A percentile compares a stretch with the other conserved stretches of the same genome.
phyloP scores from a whole-genome alignment of 2,329 filamentous ascomycete species.

The Sphaerostilbella broomeana region DNA sequence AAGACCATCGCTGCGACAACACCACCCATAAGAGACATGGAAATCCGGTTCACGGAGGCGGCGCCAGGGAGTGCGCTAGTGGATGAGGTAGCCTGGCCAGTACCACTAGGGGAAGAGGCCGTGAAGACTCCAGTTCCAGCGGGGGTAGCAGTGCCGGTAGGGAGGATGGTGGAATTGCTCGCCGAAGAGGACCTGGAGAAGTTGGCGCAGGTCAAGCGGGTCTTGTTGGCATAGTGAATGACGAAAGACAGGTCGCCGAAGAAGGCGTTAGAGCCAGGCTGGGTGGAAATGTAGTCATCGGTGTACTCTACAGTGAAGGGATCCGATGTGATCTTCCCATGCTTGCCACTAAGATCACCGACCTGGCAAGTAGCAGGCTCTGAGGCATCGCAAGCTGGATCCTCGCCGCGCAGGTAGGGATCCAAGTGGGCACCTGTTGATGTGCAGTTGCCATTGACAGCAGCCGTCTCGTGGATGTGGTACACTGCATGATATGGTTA shows the following conservation, averaged over 20 bases:
- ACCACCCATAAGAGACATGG: conserved; percentile 5
- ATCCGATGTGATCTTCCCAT: conserved; percentile 52
- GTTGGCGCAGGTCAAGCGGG: conserved; percentile 59
- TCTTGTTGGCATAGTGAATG: conserved; percentile 58
- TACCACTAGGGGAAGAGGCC: background rate
- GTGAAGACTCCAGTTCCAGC: conserved; percentile 1
- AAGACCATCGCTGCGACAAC: conserved; percentile 7
- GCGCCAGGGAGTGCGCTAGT: conserved; percentile 8
- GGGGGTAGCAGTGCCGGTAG: background rate
- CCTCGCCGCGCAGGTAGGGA: conserved; percentile 59
- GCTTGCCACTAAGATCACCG: conserved; percentile 70
- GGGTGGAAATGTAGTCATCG: conserved; percentile 53
- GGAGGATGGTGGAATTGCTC: background rate
- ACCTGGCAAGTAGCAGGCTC: conserved; percentile 63
- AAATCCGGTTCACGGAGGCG: conserved; percentile 4
- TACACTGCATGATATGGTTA: conserved; percentile 45
- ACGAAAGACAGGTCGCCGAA: conserved; percentile 60
- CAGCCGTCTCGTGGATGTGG: conserved; percentile 62
- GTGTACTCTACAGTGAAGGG: conserved; percentile 44
- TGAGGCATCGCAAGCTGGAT: conserved; percentile 50
- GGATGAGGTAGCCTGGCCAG: conserved; percentile 3
- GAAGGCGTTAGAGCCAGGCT: conserved; percentile 46
- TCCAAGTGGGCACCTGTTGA: conserved; percentile 62
- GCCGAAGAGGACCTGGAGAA: conserved; percentile 32
- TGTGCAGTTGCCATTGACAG: conserved; percentile 64